Evolutionary conservation across 2,329 filamentous ascomycete species (phyloP), one percentile per base, ranked within the genome.

Genomic region (Incumbomyces lentus): DNA sequence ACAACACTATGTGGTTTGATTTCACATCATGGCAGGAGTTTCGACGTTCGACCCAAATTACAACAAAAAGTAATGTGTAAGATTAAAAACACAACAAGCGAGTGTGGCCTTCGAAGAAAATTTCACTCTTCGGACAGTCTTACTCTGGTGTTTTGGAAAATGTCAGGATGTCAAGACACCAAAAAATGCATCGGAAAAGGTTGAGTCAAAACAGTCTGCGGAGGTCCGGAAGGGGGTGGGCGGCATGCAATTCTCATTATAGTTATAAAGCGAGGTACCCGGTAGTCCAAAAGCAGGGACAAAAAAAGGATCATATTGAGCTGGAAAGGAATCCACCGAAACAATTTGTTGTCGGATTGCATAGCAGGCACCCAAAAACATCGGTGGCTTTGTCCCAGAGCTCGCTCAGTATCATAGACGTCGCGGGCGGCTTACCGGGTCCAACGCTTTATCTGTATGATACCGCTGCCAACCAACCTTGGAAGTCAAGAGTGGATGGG

Each of bases 171-270:
- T 26, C 19, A 19, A 19, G 4, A 13, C 19, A 35, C 16, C 31
- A 26, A 22, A n/a, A 34, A 22, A n/a, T 14, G 31, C n/a, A 39
- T 33, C 17, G 26, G 26, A 26, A 34, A 4, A 44, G 32, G 14
- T 10, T 11, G 12, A 35, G 5, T 19, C 17, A 11, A 36, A 4
- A 35, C 30, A 35, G 16, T 26, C 30, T 34, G 19, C 30, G 31
- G 40, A 17, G 40, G 40, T 17, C 35, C 2, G 29, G 40, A 44
- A 17, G 22, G 30, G 32, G n/a, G 5, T 13, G 16, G 40, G 12
- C 22, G 40, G 40, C 31, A 44, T 44, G 29, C 17, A 18, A n/a
- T 19, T 44, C 35, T 34, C n/a, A 14, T 44, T 31, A 26, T 35
- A 26, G 40, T n/a, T 35, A 35, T 44, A 35, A 17, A 44, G 26